A percentile compares a stretch with the other conserved stretches of the same genome.
Conservation (phyloP, 805 yeast species). For the Candida dendrica region DNA sequence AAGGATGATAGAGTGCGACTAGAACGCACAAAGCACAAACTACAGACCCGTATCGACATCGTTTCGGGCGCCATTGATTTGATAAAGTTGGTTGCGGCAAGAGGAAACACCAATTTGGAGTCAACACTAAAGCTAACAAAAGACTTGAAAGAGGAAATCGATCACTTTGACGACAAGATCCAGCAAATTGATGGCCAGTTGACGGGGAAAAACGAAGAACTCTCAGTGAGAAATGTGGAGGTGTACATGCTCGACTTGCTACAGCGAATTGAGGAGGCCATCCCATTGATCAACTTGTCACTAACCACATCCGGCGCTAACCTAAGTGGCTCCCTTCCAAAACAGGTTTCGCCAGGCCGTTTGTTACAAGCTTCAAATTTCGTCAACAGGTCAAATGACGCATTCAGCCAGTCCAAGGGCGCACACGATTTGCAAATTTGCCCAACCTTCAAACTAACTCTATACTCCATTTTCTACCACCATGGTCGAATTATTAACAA, state of each 20-base stretch:
- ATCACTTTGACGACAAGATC: constrained; percentile 45
- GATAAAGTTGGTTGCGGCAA: constrained; percentile 52
- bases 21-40: constrained; percentile 32
- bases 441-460: constrained; percentile 48
- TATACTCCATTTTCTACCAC: constrained; percentile 59
- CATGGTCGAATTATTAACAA: constrained; percentile 32
- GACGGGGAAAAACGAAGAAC: constrained; percentile 25
- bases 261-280: constrained; percentile 52
- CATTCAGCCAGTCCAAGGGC: constrained; percentile 8
- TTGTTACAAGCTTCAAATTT: constrained; percentile 54
- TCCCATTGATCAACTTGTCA: constrained; percentile 62
- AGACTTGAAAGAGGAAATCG: constrained; percentile 51
- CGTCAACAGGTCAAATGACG: constrained; percentile 32
- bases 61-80: constrained; percentile 63
- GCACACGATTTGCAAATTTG: constrained; percentile 39
- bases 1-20: constrained; percentile 41
- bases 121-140: constrained; percentile 47
- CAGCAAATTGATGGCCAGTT: constrained; percentile 28
- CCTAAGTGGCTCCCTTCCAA: constrained; percentile 40
- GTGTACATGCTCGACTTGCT: constrained; percentile 40
- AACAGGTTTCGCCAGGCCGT: constrained; percentile 55
- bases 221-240: constrained; percentile 40
- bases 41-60: constrained; percentile 53
- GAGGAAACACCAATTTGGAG: constrained; percentile 53
- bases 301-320: constrained; percentile 64